Base-by-base conservation (phyloP, 139 green algal genomes). In the Mesotaenium endlicherianum region DNA sequence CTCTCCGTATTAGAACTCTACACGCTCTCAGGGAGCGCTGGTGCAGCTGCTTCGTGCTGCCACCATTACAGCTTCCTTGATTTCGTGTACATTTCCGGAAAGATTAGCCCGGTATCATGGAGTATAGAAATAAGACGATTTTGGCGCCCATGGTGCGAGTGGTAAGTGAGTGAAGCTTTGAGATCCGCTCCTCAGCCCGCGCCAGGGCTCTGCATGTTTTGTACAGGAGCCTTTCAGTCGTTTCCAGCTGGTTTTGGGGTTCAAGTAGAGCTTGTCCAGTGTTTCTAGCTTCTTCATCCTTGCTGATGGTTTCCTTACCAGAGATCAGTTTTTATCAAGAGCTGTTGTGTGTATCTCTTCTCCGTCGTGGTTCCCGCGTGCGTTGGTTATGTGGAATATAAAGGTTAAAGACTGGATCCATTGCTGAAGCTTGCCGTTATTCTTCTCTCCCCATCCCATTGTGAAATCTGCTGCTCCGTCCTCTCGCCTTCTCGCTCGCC, bases 121-220 rank as follows among this genome's bases (percentile, higher is more conserved):
- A 53, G n/a, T 76, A 76, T 64, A 53, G 20, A 26, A 64, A 76
- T 20, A 76, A 76, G 30, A 76, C 20, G 67, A 60, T 76, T 53
- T 64, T 76, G 67, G 67, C 67, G n/a, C 67, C 67, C n/a, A 76
- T 76, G 67, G 67, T 76, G n/a, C 67, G 67, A 76, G 67, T 76
- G 67, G 53, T 64, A 64, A 34, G 53, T 64, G 20, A 34, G 26
- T 34, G 20, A 20, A 20, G 53, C 26, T 64, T 64, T 64, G 20
- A 34, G 20, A n/a, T n/a, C n/a, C n/a, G n/a, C n/a, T n/a, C n/a
- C n/a, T n/a, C n/a, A n/a, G n/a, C n/a, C n/a, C n/a, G n/a, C n/a
- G n/a, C n/a, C n/a, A n/a, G n/a, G n/a, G n/a, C n/a, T n/a, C n/a
- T n/a, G n/a, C n/a, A n/a, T n/a, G n/a, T n/a, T n/a, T n/a, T n/a